phyloP scores from a whole-genome alignment of 1,284 basidiomycete genomes.

The Boletus semigastroideus region DNA sequence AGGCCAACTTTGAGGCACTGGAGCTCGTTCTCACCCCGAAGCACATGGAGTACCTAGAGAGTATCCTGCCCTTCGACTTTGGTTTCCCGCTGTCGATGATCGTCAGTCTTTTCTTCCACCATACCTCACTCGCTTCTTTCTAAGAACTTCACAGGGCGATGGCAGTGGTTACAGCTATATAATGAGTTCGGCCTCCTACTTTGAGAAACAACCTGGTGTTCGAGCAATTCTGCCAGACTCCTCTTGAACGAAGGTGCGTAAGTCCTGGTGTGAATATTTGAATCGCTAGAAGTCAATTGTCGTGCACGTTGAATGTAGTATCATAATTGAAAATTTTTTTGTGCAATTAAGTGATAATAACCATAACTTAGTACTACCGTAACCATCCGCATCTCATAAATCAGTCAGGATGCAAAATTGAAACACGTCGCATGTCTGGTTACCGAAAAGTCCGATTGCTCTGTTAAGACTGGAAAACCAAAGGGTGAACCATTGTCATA shows the following conservation, averaged over 20 bases:
- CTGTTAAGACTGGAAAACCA: no score
- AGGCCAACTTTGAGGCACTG: conserved; percentile 48
- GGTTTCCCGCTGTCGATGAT: conserved; percentile 44
- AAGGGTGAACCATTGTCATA: no score
- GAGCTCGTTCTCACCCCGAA: conserved; percentile 41
- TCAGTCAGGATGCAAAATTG: no score
- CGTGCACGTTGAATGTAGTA: not conserved
- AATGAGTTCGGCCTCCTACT: conserved; percentile 20
- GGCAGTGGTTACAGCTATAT: conserved; percentile 18
- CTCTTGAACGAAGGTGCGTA: conserved; percentile 3
- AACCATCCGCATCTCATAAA: no score
- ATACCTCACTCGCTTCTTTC: conserved; percentile 28
- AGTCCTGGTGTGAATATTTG: not conserved
- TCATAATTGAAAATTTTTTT: not conserved
- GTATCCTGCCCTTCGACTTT: conserved; percentile 39
- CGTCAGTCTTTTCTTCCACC: conserved; percentile 29
- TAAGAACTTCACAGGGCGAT: conserved; percentile 25
- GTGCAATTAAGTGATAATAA: no score
- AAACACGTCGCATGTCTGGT: no score
- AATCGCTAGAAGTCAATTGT: not conserved
- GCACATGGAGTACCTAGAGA: conserved; percentile 46
- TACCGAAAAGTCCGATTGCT: no score
- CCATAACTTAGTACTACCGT: no score
- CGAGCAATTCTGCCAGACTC: conserved; percentile 19
- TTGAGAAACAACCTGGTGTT: conserved; percentile 28